Conservation (phyloP, 257 asterid genomes). For the Linaria vulgaris region DNA sequence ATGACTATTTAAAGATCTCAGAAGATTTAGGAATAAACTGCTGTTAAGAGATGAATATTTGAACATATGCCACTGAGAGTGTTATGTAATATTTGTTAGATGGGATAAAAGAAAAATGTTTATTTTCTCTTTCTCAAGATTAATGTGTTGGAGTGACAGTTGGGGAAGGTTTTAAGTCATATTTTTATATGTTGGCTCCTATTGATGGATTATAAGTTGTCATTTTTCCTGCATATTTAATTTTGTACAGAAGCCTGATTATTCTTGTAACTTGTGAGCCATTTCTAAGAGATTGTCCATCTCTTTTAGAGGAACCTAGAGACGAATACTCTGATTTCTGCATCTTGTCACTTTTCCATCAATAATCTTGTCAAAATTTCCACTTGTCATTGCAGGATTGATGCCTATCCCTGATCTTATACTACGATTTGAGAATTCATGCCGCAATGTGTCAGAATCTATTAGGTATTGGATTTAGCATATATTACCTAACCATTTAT, state of each 20-base stretch:
- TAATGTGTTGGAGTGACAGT: slow-evolving; percentile 13
- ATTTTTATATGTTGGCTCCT: neutral
- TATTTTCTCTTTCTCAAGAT: neutral
- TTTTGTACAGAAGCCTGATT: neutral
- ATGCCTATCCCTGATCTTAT: slow-evolving; percentile 85
- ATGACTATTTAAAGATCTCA: slow-evolving; percentile 3
- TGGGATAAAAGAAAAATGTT: slow-evolving; percentile 1
- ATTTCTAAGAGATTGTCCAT: slow-evolving; percentile 18
- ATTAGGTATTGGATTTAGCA: slow-evolving; percentile 54
- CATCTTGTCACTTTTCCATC: slow-evolving; percentile 5
- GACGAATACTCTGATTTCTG: slow-evolving; percentile 13
- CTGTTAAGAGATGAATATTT: slow-evolving; percentile 1
- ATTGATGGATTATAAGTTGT: slow-evolving; percentile 1
- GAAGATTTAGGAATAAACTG: neutral
- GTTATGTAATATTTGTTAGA: slow-evolving; percentile 7
- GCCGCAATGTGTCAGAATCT: slow-evolving; percentile 85
- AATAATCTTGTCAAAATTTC: slow-evolving; percentile 12
- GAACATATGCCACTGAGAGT: slow-evolving; percentile 5
- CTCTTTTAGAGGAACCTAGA: slow-evolving; percentile 12
- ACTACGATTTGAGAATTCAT: slow-evolving; percentile 75
- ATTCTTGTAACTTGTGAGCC: neutral
- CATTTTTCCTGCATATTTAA: neutral
- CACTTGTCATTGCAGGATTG: slow-evolving; percentile 62
- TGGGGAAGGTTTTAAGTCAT: neutral
- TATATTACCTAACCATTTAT: neutral